Conservation (phyloP, 1,139 yeast species). For the Saccharomyces hybrid region DNA sequence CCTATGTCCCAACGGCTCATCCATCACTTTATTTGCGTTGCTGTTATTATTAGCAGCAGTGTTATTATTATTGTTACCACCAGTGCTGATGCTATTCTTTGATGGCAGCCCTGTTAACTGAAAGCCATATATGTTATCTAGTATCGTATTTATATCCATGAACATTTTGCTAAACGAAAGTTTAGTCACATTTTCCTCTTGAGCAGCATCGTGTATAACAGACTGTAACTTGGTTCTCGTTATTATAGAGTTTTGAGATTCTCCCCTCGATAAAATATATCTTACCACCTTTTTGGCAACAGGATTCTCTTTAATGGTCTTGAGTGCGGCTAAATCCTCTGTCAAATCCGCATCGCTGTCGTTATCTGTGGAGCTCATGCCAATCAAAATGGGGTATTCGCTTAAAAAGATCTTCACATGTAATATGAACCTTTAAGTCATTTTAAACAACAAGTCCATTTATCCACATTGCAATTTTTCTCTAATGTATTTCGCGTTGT, state of each 20-base stretch:
- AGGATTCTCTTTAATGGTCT: background rate
- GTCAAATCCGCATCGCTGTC: background rate
- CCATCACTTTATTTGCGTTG: background rate
- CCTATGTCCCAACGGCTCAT: conserved; percentile 8
- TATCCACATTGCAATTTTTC: background rate
- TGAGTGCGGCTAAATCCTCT: background rate
- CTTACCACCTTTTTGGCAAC: conserved; percentile 19
- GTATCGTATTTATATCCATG: conserved; percentile 14
- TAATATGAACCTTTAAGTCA: no score
- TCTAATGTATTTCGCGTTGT: background rate
- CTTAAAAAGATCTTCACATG: no score
- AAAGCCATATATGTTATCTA: conserved; percentile 24
- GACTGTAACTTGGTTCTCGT: conserved; percentile 16
- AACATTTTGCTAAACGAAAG: conserved; percentile 14
- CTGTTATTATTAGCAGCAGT: no score
- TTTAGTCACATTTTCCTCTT: conserved; percentile 15
- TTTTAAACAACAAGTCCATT: background rate
- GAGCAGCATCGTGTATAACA: conserved; percentile 15
- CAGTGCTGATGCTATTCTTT: conserved; percentile 2
- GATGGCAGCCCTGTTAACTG: conserved; percentile 18
- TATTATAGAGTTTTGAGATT: conserved; percentile 21
- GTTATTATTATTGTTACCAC: background rate
- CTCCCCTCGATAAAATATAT: conserved; percentile 17
- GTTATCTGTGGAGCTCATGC: background rate
- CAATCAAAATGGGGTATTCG: no score